Percentiles rank a stretch among this genome's conserved stretches.
phyloP scores from a whole-genome alignment of 108 stramenopile species.

The Pseudonitzschia multiseries region DNA sequence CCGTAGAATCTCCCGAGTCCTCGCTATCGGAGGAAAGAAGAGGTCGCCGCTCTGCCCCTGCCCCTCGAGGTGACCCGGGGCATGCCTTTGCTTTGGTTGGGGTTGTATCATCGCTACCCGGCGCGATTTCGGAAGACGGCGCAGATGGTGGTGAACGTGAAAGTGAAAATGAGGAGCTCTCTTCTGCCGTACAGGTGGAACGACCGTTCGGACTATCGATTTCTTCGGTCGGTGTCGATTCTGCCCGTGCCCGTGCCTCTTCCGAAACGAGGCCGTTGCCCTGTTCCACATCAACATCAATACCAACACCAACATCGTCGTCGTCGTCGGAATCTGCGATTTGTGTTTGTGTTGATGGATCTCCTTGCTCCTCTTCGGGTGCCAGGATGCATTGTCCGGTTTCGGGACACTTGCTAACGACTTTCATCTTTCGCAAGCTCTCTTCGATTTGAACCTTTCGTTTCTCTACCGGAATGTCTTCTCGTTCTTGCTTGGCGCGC shows the following conservation, averaged over 20 bases:
- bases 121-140: background rate
- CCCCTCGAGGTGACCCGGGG: background rate
- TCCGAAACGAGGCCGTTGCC: too few species aligned
- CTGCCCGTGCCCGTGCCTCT: too few species aligned
- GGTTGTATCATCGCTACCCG: too few species aligned
- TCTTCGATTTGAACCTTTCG: background rate
- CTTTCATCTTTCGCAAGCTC: background rate
- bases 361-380: background rate
- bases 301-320: too few species aligned
- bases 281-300: too few species aligned
- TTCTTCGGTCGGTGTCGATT: background rate
- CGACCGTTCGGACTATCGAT: background rate
- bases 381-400: background rate
- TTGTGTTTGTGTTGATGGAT: background rate
- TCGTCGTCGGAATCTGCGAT: background rate
- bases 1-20: background rate
- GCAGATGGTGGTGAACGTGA: too few species aligned
- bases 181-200: too few species aligned
- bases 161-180: too few species aligned
- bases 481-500: background rate
- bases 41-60: background rate
- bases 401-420: constrained; percentile 1
- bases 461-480: background rate
- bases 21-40: background rate
- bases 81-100: background rate